Base-by-base conservation (phyloP, 2,329 filamentous ascomycete genomes). In the Penicillium sumatraense region DNA sequence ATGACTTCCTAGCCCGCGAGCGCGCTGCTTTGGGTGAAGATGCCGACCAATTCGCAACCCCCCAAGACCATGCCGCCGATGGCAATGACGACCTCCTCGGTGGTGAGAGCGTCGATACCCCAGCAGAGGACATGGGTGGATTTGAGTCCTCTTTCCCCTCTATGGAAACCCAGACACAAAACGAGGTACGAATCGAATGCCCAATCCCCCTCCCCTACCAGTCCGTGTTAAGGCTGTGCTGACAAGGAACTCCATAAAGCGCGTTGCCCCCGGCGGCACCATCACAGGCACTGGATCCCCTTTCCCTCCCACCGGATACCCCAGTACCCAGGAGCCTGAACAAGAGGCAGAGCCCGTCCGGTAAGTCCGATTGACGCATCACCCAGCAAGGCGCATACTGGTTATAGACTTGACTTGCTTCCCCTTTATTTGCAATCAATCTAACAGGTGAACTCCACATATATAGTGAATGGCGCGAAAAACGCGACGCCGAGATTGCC, bases 101-200 rank as follows among this genome's bases (percentile, higher is more conserved):
- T 46, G 87, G 85, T 46, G 87, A 81, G 61, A 63, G 59, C 36
- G 56, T 58, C 31, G 59, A 56, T 53, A 64, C 56, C 14, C 64
- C 70, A 24, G 48, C 48, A 5, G 75, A 81, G 58, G 79, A 82
- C 55, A 79, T 86, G 62, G 76, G 78, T 41, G 82, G 82, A 60
- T 98, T 98, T 67, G 90, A 96, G 78, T 91, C 86, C 73, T 92
- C 91, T 59, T 99, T 96, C 75, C 95, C 95, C 26, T 90, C 92
- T 53, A 86, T 99, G 63, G 84, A 87, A 67, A 85, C 82, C 46
- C 76, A 87, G 69, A 84, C 81, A 50, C 76, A 80, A 75, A 91
- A 91, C 70, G 85, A 93, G 78, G 90, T 92, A 77, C 60, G 77
- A 46, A 52, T 54, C 31, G 31, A 29, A 16, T 31, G 21, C 20